phyloP scores from a whole-genome alignment of 2,329 filamentous ascomycete species.

The Colletotrichum noveboracense region DNA sequence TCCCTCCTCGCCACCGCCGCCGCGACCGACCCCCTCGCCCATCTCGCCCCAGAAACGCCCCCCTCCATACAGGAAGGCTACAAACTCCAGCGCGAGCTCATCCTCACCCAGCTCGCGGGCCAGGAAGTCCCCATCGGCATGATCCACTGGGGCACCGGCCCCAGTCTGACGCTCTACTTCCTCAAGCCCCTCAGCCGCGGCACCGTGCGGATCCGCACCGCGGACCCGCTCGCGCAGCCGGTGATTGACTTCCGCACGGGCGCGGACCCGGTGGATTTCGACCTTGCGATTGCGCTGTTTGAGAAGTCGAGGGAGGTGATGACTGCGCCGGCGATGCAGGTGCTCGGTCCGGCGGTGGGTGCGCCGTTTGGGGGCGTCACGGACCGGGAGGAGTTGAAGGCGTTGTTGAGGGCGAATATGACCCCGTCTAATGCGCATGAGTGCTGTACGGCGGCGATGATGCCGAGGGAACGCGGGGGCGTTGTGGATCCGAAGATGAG shows the following conservation, averaged over 20 bases:
- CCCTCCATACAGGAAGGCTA: conserved; percentile 41
- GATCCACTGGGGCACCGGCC: conserved; percentile 36
- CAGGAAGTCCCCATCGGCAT: conserved; percentile 28
- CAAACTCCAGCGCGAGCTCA: conserved; percentile 34
- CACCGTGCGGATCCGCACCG: conserved; percentile 39
- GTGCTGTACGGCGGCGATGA: conserved; percentile 22
- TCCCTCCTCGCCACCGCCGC: conserved; percentile 29
- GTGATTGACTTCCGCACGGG: conserved; percentile 43
- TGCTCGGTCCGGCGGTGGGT: conserved; percentile 32
- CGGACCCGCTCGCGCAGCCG: conserved; percentile 36
- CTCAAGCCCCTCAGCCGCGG: conserved; percentile 44
- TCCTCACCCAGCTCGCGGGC: conserved; percentile 32
- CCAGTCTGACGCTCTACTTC: conserved; percentile 35
- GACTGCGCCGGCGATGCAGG: conserved; percentile 30
- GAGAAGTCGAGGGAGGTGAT: conserved; percentile 34
- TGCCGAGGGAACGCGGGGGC: conserved; percentile 20
- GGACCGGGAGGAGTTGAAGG: conserved; percentile 29
- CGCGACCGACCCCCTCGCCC: conserved; percentile 30
- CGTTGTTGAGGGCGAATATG: conserved; percentile 16
- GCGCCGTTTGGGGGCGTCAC: conserved; percentile 29
- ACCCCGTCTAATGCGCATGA: background rate
- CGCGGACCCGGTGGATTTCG: conserved; percentile 42
- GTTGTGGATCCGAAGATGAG: conserved; percentile 21
- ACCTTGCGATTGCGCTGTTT: conserved; percentile 36
- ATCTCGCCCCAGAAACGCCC: conserved; percentile 36